Evolutionary conservation across 495 filamentous ascomycete species (phyloP), one percentile per base, ranked within the genome.

Genomic region (Glarea lozoyensis): DNA sequence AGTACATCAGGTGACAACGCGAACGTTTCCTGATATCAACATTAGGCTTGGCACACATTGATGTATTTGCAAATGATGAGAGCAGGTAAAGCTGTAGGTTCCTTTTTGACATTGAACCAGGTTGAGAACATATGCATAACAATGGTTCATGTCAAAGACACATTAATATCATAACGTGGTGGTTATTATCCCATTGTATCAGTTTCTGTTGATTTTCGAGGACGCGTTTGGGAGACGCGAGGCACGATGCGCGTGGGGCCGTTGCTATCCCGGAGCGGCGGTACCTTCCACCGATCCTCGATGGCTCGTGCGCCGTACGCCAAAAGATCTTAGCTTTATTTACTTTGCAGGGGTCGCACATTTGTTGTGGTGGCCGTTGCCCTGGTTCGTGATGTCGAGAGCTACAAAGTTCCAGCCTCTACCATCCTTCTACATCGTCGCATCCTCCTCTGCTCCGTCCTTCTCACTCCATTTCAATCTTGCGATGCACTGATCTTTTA

Each of bases 361-460:
- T 35, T 16, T 15, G 15, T 16, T 16, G 32, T 35, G 10, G 32
- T 35, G 10, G 32, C 17, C 10, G 32, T 35, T 35, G 32, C 32
- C 32, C 10, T n/a, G n/a, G n/a, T 6, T 35, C 17, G 7, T 16
- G 32, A 35, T 35, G 17, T 35, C 32, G 17, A 35, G 9, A 9
- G 7, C 32, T 35, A 9, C 7, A 29, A 29, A n/a, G 25, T 10
- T 16, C 32, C 6, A 10, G 5, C 7, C 7, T 11, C 32, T 16
- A 13, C 17, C 22, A 40, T 40, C 25, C 37, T 40, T 12, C 37
- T 11, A 13, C 22, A 10, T 23, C 18, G 2, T 23, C 42, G 18
- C 37, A 10, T 40, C 4, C 21, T 24, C 37, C 21, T 22, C 37
- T 4, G 19, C 37, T 45, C 40, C 37, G 18, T n/a, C 34, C 13